phyloP scores from a whole-genome alignment of 2,329 filamentous ascomycete species.

The Colletotrichum tanaceti region DNA sequence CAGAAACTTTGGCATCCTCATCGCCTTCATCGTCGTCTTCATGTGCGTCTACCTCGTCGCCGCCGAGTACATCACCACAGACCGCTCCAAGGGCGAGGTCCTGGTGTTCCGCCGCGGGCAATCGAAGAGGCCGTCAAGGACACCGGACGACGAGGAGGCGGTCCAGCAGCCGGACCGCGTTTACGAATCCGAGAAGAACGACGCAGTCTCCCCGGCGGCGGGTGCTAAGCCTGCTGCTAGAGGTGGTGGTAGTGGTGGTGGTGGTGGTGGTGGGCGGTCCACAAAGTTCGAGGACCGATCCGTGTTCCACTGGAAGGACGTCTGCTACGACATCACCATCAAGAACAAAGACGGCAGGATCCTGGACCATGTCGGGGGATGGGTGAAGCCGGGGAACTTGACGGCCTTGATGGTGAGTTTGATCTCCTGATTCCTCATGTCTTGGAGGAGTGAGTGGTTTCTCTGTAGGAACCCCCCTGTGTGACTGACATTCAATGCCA shows the following conservation, averaged over 20 bases:
- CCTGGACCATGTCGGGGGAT: conserved; percentile 73
- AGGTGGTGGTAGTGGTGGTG: no score
- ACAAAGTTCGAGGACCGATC: conserved; percentile 61
- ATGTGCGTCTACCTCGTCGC: conserved; percentile 60
- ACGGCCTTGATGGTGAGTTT: conserved; percentile 72
- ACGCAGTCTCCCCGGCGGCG: conserved; percentile 39
- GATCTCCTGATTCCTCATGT: conserved; percentile 59
- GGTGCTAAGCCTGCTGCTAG: no score
- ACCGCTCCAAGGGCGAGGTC: conserved; percentile 70
- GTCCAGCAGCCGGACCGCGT: not conserved
- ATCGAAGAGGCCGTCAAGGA: not conserved
- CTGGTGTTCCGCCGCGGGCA: conserved; percentile 65
- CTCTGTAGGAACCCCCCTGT: no score
- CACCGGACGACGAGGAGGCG: conserved; percentile 12
- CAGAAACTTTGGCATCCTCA: conserved; percentile 67
- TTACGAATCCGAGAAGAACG: not conserved
- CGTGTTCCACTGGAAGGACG: conserved; percentile 74
- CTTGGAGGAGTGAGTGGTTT: no score
- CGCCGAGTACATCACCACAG: conserved; percentile 57
- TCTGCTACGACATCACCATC: conserved; percentile 77
- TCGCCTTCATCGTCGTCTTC: conserved; percentile 62
- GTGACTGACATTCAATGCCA: not conserved
- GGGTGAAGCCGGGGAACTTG: conserved; percentile 75
- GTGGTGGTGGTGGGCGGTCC: no score
- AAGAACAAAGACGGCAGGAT: conserved; percentile 70